Base-by-base conservation (phyloP, 2,329 filamentous ascomycete species). In the Claviceps humidiphila region DNA sequence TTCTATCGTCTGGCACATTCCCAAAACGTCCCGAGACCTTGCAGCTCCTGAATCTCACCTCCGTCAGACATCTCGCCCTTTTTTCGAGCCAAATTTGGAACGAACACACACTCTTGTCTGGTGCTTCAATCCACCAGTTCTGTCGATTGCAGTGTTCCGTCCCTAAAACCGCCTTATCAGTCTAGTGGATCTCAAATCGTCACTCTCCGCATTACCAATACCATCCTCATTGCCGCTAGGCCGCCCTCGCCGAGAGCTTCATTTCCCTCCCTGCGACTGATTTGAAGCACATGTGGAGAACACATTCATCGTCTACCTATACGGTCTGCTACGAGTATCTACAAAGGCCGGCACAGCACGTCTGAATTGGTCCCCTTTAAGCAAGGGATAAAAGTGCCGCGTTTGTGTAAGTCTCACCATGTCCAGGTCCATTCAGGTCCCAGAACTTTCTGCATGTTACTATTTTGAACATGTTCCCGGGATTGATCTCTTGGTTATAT, bases 1-100 rank as follows among this genome's bases (percentile, higher is more conserved):
- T 58, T 54, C 59, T 56, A 51, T 52, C 53, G 42, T 55, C 51
- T 55, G 44, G 42, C 53, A 51, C 55, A 59, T 57, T 6, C 55
- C 56, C 57, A 58, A 46, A 58, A 58, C 52, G 57, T 56, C 55
- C 57, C 60, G 56, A 65, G 57, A 64, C 61, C 56, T 57, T 62
- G 59, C 59, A 60, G 60, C 56, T 61, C 56, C 57, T 52, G 51
- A 63, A 60, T 58, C 58, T 60, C 55, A 55, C 55, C 51, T 52
- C 42, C 56, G 57, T 58, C 57, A 61, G 47, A 50, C 55, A 52
- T 53, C 49, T 51, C 44, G 52, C 56, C 56, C 56, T 61, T 54
- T 56, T 6, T 22, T 39, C 34, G 44, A 45, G 39, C 50, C 53
- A 45, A 43, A 30, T 9, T n/a, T 42, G 30, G 47, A 42, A 51